phyloP scores from a whole-genome alignment of 2,329 filamentous ascomycete species.

The Orbilia quercus region DNA sequence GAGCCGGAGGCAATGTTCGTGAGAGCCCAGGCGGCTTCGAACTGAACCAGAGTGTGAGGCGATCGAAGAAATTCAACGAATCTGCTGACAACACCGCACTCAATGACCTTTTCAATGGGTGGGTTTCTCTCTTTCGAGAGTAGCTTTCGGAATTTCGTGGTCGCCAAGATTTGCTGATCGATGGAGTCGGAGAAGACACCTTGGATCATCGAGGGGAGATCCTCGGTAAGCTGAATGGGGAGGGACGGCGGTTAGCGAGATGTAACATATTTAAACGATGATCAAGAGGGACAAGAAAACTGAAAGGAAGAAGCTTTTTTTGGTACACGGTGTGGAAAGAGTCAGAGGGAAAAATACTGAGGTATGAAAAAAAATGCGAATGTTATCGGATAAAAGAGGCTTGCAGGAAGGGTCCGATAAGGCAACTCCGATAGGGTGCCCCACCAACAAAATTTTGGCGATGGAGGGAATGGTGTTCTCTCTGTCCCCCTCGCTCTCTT shows the following conservation, averaged over 20 bases:
- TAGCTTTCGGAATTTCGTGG: conserved; percentile 97
- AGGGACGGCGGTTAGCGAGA: conserved; percentile 44
- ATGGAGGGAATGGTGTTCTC: conserved; percentile 1
- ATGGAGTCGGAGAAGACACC: conserved; percentile 99
- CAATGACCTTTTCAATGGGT: conserved; percentile 98
- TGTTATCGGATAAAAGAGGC: conserved; percentile 17
- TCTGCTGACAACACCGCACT: conserved; percentile 95
- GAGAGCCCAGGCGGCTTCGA: conserved; percentile 97
- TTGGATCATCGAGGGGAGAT: conserved; percentile 96
- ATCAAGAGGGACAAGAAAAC: too few relatives aligned
- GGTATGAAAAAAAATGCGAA: not conserved
- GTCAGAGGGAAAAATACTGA: too few relatives aligned
- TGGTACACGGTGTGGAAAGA: too few relatives aligned
- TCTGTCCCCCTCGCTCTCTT: too few relatives aligned
- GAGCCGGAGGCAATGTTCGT: conserved; percentile 99
- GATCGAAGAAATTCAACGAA: conserved; percentile 99
- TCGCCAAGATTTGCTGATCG: conserved; percentile 95
- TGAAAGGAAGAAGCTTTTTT: too few relatives aligned
- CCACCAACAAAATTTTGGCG: conserved; percentile 43
- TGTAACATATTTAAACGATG: not conserved
- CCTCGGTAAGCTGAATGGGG: conserved; percentile 82
- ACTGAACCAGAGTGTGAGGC: conserved; percentile 96
- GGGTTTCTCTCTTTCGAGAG: conserved; percentile 99
- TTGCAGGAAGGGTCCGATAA: conserved; percentile 43
- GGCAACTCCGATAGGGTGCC: conserved; percentile 39